Conservation (phyloP, 148 eudicot species). For the Rhododendron kiyosumense region DNA sequence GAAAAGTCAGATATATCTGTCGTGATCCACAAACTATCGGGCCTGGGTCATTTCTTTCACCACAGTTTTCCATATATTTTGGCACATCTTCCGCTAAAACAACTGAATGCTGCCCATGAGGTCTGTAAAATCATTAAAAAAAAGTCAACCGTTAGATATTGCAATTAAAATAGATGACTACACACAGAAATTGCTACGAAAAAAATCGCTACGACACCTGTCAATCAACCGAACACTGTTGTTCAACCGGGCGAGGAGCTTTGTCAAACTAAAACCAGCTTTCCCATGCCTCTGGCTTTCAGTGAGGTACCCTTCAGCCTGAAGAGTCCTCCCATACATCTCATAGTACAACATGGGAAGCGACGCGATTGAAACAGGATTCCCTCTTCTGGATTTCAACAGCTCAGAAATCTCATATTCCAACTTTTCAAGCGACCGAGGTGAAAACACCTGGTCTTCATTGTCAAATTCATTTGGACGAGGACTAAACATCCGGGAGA, state of each 20-base stretch:
- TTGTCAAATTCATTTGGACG: constrained; percentile 28
- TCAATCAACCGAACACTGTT: constrained; percentile 41
- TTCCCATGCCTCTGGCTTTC: constrained; percentile 72
- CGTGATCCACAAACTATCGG: constrained; percentile 49
- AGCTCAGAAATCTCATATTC: constrained; percentile 51
- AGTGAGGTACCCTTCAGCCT: constrained; percentile 62
- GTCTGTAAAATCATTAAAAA: constrained; percentile 23
- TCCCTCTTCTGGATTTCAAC: constrained; percentile 39
- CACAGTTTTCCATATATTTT: constrained; percentile 34
- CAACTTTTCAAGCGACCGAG: constrained; percentile 40
- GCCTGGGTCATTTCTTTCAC: constrained; percentile 52
- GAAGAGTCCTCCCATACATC: constrained; percentile 45
- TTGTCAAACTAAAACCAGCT: constrained; percentile 64
- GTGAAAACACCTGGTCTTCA: constrained; percentile 47
- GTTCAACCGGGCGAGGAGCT: constrained; percentile 52
- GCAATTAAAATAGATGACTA: no score
- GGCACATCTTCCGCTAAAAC: constrained; percentile 55
- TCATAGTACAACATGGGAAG: constrained; percentile 51
- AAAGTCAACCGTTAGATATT: not conserved
- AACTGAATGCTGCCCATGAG: constrained; percentile 59
- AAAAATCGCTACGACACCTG: constrained; percentile 22
- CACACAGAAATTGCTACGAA: not conserved
- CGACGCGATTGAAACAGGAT: constrained; percentile 50
- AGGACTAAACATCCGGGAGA: constrained; percentile 24
- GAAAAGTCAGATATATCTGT: constrained; percentile 64